phyloP scores from a whole-genome alignment of 116 monocot genomes.

The Cymodocea nodosa region DNA sequence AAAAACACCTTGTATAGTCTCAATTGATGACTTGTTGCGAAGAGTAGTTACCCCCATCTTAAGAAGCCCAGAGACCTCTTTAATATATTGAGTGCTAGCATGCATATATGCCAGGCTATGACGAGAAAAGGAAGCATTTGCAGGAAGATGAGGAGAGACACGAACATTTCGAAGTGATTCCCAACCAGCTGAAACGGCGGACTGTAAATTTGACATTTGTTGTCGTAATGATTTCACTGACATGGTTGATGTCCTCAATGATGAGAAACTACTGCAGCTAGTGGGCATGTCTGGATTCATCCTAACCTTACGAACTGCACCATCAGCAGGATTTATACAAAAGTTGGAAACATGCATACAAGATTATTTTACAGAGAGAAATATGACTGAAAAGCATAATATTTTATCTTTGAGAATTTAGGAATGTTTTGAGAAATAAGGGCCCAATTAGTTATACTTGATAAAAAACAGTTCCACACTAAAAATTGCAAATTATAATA shows the following conservation, averaged over 20 bases:
- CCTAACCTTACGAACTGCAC: constrained; percentile 71
- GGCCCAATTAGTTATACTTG: too few species aligned
- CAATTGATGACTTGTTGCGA: constrained; percentile 40
- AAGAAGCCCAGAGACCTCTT: constrained; percentile 72
- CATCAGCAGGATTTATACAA: not conserved
- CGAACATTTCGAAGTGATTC: constrained; percentile 57
- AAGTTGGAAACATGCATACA: not conserved
- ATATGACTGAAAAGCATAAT: too few species aligned
- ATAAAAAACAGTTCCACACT: too few species aligned
- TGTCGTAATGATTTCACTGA: constrained; percentile 51
- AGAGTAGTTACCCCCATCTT: constrained; percentile 68
- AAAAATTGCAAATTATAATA: too few species aligned
- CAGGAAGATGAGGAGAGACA: constrained; percentile 52
- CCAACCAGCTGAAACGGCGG: constrained; percentile 70
- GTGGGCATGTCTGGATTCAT: constrained; percentile 67
- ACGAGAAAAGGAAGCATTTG: constrained; percentile 57
- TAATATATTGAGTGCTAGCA: constrained; percentile 80
- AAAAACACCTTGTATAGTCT: constrained; percentile 60
- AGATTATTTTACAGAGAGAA: not conserved
- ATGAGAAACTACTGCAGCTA: constrained; percentile 62
- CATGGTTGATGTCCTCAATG: constrained; percentile 28
- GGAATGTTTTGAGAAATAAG: too few species aligned
- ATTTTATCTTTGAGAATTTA: too few species aligned
- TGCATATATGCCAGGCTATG: constrained; percentile 85
- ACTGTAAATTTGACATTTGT: constrained; percentile 63